Conservation (phyloP, 768 basidiomycete species). For the Vararia minispora region DNA sequence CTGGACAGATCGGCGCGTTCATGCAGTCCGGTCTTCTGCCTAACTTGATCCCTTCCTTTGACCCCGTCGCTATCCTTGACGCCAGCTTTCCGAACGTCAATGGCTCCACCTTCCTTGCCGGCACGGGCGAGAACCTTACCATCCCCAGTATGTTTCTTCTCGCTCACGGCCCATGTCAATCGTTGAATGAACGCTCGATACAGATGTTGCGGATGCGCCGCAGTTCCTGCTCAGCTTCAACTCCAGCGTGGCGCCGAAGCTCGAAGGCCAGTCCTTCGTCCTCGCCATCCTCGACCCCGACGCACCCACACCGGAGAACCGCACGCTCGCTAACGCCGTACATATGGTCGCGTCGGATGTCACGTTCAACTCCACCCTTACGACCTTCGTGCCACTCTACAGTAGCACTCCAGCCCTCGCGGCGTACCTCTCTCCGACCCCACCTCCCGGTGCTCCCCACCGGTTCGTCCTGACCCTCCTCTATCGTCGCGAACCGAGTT, state of each 20-base stretch:
- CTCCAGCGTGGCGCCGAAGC: neutral
- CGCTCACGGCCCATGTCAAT: neutral
- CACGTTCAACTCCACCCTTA: neutral
- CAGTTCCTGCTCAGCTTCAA: slow-evolving; percentile 2
- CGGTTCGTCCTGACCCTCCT: neutral
- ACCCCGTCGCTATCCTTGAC: slow-evolving; percentile 1
- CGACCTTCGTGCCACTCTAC: neutral
- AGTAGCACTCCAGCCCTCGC: neutral
- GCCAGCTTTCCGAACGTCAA: too few relatives aligned
- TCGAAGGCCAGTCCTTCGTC: too few relatives aligned
- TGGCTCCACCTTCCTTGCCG: too few relatives aligned
- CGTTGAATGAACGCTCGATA: neutral
- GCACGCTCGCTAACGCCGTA: neutral
- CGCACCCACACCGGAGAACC: slow-evolving; percentile 3
- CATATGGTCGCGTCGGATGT: neutral
- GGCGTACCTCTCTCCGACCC: neutral
- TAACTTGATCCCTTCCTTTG: neutral
- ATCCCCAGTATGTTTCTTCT: neutral
- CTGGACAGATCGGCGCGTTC: too few relatives aligned
- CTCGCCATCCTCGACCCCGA: slow-evolving; percentile 3
- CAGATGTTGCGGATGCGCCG: neutral
- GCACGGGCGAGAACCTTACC: neutral
- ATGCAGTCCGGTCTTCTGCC: neutral
- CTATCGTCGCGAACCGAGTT: too few relatives aligned
- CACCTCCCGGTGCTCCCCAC: slow-evolving; percentile 1